Base-by-base conservation (phyloP, 2,329 filamentous ascomycete genomes). In the Rugonectria rugulosa region DNA sequence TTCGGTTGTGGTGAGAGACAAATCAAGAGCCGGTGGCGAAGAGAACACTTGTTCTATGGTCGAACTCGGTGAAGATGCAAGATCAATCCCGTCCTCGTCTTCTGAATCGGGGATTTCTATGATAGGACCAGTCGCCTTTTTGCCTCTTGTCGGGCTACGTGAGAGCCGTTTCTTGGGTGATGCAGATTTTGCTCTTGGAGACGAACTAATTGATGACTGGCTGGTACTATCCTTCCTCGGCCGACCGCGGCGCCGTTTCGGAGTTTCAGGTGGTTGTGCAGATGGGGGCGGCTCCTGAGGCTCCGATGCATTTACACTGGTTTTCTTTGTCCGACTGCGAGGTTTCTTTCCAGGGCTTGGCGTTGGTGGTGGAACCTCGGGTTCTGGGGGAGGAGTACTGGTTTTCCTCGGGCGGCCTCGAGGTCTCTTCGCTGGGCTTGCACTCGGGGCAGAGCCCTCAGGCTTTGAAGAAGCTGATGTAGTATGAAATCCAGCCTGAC, bases 61-160 rank as follows among this genome's bases (percentile, higher is more conserved):
- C 5, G 73, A 75, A n/a, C 56, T 57, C 0, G 73, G 69, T 3
- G 74, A 75, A 34, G 62, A 69, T 44, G 62, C 67, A 31, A 66
- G 65, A 41, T 46, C 63, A 56, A 53, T 60, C 26, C 49, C 61
- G 46, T 69, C 59, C 10, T 81, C 79, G 2, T 74, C 74, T 20
- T 81, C 82, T 0, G 81, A 80, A 64, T 84, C 83, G 9, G 76
- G 75, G 26, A 85, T 82, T 63, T 85, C 83, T n/a, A 77, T 53
- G 0, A 70, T 56, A 2, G 67, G 36, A 11, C 54, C 56, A 0
- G 62, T 50, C 15, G 26, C 17, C 23, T 64, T 57, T 38, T 53
- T 61, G 34, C 40, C 60, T 11, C 49, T 56, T 20, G 64, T 49
- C 11, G 64, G 61, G 54, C 66, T 59, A 3, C 42, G 21, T 21